Base-by-base conservation (phyloP, 768 basidiomycete species). In the Phlebiopsis flavidoalba region DNA sequence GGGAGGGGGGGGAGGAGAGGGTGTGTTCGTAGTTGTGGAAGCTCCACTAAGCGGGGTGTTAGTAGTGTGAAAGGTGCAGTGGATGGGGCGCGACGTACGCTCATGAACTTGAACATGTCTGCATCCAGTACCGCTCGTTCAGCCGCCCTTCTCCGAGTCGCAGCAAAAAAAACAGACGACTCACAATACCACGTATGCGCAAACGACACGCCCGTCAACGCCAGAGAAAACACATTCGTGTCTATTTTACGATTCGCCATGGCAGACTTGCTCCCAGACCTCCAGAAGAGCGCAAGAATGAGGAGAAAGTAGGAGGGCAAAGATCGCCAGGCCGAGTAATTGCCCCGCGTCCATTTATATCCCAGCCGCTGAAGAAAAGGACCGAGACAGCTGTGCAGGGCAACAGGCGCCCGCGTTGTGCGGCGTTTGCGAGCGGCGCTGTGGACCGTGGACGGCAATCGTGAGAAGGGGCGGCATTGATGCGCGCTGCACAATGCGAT, bases 151-250 rank as follows among this genome's bases (percentile, higher is more conserved):
- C n/a, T n/a, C n/a, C n/a, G n/a, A n/a, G n/a, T n/a, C n/a, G 21
- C 17, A 52, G 3, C 36, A 50, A 17, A 3, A 17, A 12, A 19
- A 3, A 35, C 19, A 37, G 36, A 2, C 19, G 5, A 72, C 80
- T 72, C 65, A 83, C 82, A 82, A 58, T 75, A 79, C 82, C 82
- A 83, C 22, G 82, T 83, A 63, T 77, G 72, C 3, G 67, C 72
- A 43, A 79, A 77, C 3, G 79, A 72, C 7, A 65, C 70, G 11
- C 73, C 36, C 3, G 79, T 57, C 31, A 80, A 66, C 10, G 68
- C 69, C 17, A 72, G 59, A 70, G n/a, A n/a, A n/a, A 77, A 79
- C 35, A 70, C 55, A 45, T 59, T 1, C 59, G 65, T 26, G 11
- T 19, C 53, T 15, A 43, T 52, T 66, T 14, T 57, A 69, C 49